Evolutionary conservation across 2,329 filamentous ascomycete species (phyloP), one percentile per base, ranked within the genome.

Genomic region (Sporothrix pallida): DNA sequence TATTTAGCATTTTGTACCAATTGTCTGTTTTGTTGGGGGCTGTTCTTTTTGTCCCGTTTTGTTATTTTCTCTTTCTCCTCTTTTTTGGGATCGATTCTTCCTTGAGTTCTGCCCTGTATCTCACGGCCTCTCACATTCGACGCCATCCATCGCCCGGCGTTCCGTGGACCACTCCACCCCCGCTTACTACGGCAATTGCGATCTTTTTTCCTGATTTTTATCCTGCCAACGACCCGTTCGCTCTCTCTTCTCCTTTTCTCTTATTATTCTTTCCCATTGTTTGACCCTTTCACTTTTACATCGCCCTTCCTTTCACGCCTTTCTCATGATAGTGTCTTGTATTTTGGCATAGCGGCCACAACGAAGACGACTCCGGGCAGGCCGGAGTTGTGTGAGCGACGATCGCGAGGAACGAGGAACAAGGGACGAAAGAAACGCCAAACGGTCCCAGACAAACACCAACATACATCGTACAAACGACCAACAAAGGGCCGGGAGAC

Each of bases 321-420:
- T 13, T 58, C 26, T 54, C 26, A 60, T 71, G 42, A n/a, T 62
- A 44, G 50, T 31, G 69, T 23, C 20, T 50, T 50, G 23, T 56
- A 62, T n/a, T n/a, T 37, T 13, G 37, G 67, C 20, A 46, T 70
- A 58, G 37, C 68, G 52, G 54, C 54, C 69, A 71, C 48, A n/a
- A 56, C 26, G 26, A 52, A 68, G 37, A 52, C 46, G 69, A 58
- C 50, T 65, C 46, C 70, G 70, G 58, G 58, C 26, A 37, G 58
- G 58, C 70, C 48, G 70, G 56, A 20, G 52, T 63, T 71, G 54
- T 31, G 68, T 70, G 54, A 60, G 69, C 54, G 54, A 71, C 69
- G 54, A 54, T 54, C 42, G 56, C 69, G 54, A 48, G 54, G 50
- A 37, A 50, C 5, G 23, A 63, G n/a, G 70, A 20, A 60, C 17